phyloP scores from a whole-genome alignment of 768 basidiomycete genomes.

The Artomyces pyxidatus region DNA sequence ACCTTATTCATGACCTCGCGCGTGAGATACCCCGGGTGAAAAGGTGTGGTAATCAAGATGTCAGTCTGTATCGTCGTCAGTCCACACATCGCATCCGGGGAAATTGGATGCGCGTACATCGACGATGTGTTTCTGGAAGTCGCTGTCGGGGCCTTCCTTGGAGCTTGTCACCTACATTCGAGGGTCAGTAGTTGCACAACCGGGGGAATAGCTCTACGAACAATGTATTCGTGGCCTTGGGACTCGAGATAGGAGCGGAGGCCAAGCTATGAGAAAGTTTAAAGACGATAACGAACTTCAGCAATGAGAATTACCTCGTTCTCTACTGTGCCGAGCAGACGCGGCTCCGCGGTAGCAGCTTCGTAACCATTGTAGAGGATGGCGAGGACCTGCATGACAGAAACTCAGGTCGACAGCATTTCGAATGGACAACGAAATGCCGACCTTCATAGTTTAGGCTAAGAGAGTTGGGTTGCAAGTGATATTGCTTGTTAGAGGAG shows the following conservation, averaged over 20 bases:
- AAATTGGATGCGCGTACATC: conserved; percentile 20
- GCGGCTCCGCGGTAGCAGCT: conserved; percentile 20
- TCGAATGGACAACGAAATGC: no score
- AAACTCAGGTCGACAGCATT: no score
- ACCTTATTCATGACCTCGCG: conserved; percentile 18
- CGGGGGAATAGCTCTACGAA: neutral
- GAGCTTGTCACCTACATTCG: conserved; percentile 24
- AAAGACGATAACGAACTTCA: neutral
- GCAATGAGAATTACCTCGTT: conserved; percentile 20
- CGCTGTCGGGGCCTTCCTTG: conserved; percentile 32
- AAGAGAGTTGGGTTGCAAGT: no score
- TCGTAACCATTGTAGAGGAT: conserved; percentile 13
- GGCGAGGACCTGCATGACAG: conserved; percentile 20
- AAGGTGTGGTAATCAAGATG: conserved; percentile 21
- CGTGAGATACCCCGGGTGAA: conserved; percentile 24
- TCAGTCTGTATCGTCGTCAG: conserved; percentile 3
- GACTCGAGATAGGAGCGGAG: conserved; percentile 27
- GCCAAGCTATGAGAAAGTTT: conserved; percentile 22
- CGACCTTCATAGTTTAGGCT: no score
- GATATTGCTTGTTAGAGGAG: no score
- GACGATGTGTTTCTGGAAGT: conserved; percentile 29
- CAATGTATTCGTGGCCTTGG: conserved; percentile 30
- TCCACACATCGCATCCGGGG: neutral
- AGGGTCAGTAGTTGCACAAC: neutral
- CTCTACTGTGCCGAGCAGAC: conserved; percentile 28